These are phyloP conservation scores for Telfairia occidentalis DNA, from an alignment of 331 rosid genomes.

Conservation along the genomic window DNA sequence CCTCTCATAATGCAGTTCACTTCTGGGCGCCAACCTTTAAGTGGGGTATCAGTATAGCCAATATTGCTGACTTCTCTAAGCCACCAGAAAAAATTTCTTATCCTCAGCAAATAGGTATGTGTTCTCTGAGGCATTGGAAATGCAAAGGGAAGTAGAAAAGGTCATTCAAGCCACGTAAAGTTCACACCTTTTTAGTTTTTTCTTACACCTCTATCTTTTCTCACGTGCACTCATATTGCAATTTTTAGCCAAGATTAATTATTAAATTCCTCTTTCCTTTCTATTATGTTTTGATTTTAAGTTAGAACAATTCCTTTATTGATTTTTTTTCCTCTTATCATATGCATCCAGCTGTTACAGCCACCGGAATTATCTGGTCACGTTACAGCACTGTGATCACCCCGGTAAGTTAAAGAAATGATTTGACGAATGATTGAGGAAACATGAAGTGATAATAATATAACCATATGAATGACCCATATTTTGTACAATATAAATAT, in stretches of 20 bases:
- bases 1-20: slow-evolving; percentile 53
- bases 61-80: slow-evolving; percentile 78
- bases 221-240: background rate
- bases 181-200: background rate
- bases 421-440: background rate
- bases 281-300: background rate
- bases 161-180: background rate
- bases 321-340: background rate
- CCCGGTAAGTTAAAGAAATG: slow-evolving; percentile 24
- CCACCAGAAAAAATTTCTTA: slow-evolving; percentile 91
- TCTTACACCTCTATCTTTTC: background rate
- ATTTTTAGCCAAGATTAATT: background rate
- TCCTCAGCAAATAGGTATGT: slow-evolving; percentile 67
- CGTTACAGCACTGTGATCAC: slow-evolving; percentile 45
- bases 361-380: slow-evolving; percentile 37
- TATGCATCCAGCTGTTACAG: slow-evolving; percentile 27
- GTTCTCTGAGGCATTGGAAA: background rate
- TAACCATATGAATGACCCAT: background rate
- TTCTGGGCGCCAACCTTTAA: slow-evolving; percentile 99
- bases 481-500: background rate
- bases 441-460: background rate
- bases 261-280: background rate
- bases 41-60: slow-evolving; percentile 99
- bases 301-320: background rate
- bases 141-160: background rate